phyloP scores from a whole-genome alignment of 768 basidiomycete species.

The Symmetrospora coprosmae region DNA sequence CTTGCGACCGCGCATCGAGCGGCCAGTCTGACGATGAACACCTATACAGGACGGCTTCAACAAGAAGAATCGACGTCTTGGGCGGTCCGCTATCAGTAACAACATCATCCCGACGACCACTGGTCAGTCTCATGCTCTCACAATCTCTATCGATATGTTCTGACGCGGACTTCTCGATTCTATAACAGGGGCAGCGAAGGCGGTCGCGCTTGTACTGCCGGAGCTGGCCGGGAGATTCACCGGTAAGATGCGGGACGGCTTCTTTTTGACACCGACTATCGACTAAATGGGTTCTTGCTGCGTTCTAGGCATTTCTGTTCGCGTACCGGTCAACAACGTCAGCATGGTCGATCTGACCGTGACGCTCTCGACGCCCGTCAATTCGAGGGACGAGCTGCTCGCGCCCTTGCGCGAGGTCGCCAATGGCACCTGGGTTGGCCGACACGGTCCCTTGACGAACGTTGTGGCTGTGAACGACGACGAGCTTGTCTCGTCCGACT shows the following conservation, averaged over 20 bases:
- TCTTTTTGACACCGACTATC: no score
- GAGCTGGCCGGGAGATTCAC: slow-evolving; percentile 38
- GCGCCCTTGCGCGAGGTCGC: slow-evolving; percentile 34
- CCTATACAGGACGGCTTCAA: slow-evolving; percentile 38
- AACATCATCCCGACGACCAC: slow-evolving; percentile 36
- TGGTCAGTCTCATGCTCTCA: not conserved
- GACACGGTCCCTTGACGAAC: slow-evolving; percentile 22
- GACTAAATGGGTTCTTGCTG: not conserved
- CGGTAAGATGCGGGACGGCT: slow-evolving; percentile 26
- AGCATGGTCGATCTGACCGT: slow-evolving; percentile 38
- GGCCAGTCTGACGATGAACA: no score
- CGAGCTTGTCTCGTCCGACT: slow-evolving; percentile 38
- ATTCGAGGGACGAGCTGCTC: slow-evolving; percentile 35
- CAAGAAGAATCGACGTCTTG: slow-evolving; percentile 31
- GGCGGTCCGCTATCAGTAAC: slow-evolving; percentile 34
- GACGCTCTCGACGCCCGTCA: slow-evolving; percentile 31
- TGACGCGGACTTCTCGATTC: no score
- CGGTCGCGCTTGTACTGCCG: slow-evolving; percentile 37
- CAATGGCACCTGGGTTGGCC: not conserved
- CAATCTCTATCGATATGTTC: no score
- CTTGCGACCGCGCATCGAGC: no score
- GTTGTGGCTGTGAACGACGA: slow-evolving; percentile 36
- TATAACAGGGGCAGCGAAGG: slow-evolving; percentile 37
- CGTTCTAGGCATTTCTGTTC: slow-evolving; percentile 35
- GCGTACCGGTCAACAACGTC: slow-evolving; percentile 38